Conservation (phyloP, 306 rosid species). For the Acacia acuminata region DNA sequence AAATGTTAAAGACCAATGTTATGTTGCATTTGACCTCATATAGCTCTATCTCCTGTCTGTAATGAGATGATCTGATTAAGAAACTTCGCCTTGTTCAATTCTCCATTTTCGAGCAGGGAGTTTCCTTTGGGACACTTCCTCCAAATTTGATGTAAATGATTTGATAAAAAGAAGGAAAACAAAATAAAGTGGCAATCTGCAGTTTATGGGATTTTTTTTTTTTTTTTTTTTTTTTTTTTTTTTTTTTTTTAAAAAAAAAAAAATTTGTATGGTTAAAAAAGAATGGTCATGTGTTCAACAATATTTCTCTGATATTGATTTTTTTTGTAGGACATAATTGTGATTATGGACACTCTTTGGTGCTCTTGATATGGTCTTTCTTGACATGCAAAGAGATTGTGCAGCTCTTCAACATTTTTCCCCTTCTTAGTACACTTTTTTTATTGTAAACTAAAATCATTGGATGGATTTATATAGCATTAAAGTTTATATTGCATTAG, state of each 20-base stretch:
- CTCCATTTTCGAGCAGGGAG: not conserved
- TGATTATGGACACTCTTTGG: not conserved
- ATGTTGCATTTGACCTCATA: not conserved
- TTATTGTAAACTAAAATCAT: not conserved
- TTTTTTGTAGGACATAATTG: not conserved
- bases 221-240: no score
- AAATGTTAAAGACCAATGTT: not conserved
- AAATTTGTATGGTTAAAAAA: not conserved
- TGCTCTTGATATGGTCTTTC: not conserved
- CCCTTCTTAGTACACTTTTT: not conserved
- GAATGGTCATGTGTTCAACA: not conserved
- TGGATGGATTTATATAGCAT: conserved; percentile 13
- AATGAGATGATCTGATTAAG: not conserved
- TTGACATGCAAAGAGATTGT: not conserved
- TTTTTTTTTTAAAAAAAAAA: no score
- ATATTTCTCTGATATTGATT: not conserved
- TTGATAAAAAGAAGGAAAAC: not conserved
- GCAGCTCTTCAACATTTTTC: no score
- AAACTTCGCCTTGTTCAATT: not conserved
- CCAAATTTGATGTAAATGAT: not conserved
- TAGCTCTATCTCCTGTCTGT: not conserved
- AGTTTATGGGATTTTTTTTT: not conserved
- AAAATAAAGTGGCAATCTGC: not conserved
- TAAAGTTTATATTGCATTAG: conserved; percentile 5
- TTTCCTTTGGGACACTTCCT: not conserved